Evolutionary conservation across 225 moss, liverwort and hornwort genomes (phyloP), one percentile per base, ranked within the genome.

Genomic region (Pseudoscleropodium purum): DNA sequence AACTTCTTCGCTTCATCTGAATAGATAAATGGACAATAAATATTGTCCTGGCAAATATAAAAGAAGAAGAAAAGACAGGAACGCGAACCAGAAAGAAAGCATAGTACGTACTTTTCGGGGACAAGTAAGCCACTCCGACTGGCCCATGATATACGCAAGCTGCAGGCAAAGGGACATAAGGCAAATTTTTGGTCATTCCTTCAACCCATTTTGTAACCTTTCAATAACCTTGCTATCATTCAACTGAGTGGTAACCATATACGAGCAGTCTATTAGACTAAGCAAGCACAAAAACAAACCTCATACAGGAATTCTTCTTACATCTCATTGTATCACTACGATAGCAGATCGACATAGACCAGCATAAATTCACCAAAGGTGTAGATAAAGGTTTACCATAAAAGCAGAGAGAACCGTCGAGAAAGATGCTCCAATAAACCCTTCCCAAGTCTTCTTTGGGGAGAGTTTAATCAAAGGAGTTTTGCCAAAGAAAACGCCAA

Each of bases 391-490:
- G 43, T 89, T 92, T 90, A 99, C 99, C 93, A 94, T 78, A 89
- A 99, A 99, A 89, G 95, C 99, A 84, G 97, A 99, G 45, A 99
- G 45, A 76, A 99, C 97, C n/a, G 99, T 99, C 65, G 97, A 94
- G 84, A 99, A 93, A 89, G 97, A 97, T 54, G 96, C 99, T 91
- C 99, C 99, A 86, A 99, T 96, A 83, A 97, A 99, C 76, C 99
- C 99, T 92, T 99, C 99, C 99, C 99, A 99, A 61, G 99, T 99
- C 91, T 99, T 99, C 91, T 99, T 99, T 64, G 99, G 99, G 79
- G 99, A 99, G 63, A 99, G 93, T 93, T 99, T 96, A 83, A 99
- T 99, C 61, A 99, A 89, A 92, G 99, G 99, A 34, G 99, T 99
- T 88, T 90, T 96, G 65, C 99, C 99, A 87, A 99, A 97, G 87